phyloP scores from a whole-genome alignment of 1,284 basidiomycete genomes.

The Ustilago sp. region DNA sequence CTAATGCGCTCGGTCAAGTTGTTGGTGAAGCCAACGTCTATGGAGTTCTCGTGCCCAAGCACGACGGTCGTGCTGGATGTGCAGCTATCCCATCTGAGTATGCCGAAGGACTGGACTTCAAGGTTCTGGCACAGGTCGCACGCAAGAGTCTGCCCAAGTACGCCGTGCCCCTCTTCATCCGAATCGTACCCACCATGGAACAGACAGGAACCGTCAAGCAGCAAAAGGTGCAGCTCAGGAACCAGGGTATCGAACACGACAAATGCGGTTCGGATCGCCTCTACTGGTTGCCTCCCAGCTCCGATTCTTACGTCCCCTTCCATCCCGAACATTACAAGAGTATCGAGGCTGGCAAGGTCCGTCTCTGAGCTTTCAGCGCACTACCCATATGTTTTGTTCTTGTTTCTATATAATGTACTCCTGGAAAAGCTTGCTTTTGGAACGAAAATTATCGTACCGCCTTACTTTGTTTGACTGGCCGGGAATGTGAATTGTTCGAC shows the following conservation, averaged over 20 bases:
- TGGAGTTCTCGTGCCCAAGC: slow-evolving; percentile 67
- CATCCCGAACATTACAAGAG: slow-evolving; percentile 44
- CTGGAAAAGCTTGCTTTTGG: not conserved
- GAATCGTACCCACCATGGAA: slow-evolving; percentile 65
- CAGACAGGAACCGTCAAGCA: slow-evolving; percentile 68
- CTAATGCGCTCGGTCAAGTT: slow-evolving; percentile 63
- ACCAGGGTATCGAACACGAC: slow-evolving; percentile 68
- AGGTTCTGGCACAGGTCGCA: slow-evolving; percentile 57
- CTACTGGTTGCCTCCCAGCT: slow-evolving; percentile 61
- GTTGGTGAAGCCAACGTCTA: slow-evolving; percentile 69
- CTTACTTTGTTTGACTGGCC: not conserved
- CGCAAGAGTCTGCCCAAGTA: slow-evolving; percentile 66
- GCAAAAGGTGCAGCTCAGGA: slow-evolving; percentile 65
- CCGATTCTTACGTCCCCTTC: slow-evolving; percentile 58
- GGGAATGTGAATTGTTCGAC: not conserved
- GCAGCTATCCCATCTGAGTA: slow-evolving; percentile 65
- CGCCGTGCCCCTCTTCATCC: slow-evolving; percentile 69
- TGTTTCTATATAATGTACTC: not conserved
- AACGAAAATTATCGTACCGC: not conserved
- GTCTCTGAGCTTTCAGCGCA: slow-evolving; percentile 31
- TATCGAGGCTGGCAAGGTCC: slow-evolving; percentile 57
- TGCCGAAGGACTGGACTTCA: slow-evolving; percentile 52
- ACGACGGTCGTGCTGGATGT: slow-evolving; percentile 70
- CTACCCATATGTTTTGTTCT: not conserved
- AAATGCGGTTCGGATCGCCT: slow-evolving; percentile 53